Evolutionary conservation across 495 filamentous ascomycete genomes (phyloP).

Genomic region (Xylaria bambusicola): DNA sequence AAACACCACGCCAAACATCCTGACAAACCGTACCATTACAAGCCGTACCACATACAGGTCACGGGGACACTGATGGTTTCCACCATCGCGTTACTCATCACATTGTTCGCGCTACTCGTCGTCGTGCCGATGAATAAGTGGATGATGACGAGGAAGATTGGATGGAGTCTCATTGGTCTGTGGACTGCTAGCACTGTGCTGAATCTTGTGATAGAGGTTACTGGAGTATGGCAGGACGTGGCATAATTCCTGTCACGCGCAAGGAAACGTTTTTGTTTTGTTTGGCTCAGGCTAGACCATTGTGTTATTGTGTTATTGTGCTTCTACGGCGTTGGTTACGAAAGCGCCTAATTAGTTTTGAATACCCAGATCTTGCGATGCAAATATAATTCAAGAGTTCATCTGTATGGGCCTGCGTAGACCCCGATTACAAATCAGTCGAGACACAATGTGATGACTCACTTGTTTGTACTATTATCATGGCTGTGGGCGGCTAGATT

Average conservation of each 20-base stretch:
- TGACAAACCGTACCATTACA: constrained; percentile 48
- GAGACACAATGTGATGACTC: neutral
- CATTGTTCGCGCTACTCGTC: constrained; percentile 75
- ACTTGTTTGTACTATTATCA: neutral
- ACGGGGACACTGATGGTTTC: constrained; percentile 81
- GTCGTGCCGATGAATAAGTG: constrained; percentile 84
- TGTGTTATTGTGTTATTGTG: neutral
- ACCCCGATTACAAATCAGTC: neutral
- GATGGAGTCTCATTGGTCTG: constrained; percentile 76
- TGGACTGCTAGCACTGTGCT: constrained; percentile 82
- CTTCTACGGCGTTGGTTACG: constrained; percentile 6
- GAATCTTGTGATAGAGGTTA: constrained; percentile 82
- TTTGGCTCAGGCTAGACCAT: neutral
- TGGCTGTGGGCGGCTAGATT: neutral
- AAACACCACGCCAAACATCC: constrained; percentile 60
- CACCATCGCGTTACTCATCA: constrained; percentile 76
- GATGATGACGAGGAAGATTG: constrained; percentile 84
- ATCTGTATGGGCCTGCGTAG: neutral
- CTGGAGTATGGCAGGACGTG: constrained; percentile 52
- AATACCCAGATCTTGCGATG: neutral
- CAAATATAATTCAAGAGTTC: neutral
- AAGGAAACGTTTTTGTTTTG: neutral
- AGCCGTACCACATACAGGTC: constrained; percentile 78
- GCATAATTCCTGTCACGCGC: constrained; percentile 18
- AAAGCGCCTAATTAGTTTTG: neutral